phyloP scores from a whole-genome alignment of 2,329 filamentous ascomycete genomes.

The Microdochium trichocladiopsis region DNA sequence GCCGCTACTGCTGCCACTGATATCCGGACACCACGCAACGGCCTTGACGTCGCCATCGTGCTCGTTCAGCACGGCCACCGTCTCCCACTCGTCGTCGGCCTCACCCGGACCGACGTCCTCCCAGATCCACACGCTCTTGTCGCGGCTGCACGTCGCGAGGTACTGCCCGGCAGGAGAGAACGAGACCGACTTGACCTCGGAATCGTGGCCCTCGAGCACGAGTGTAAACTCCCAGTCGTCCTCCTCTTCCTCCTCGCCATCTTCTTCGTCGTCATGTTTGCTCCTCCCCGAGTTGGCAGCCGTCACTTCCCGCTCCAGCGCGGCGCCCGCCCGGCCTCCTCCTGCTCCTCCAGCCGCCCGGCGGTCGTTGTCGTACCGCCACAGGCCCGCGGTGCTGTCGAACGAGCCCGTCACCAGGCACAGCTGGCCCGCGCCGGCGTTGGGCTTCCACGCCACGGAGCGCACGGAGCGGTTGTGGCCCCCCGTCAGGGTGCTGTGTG shows the following conservation, averaged over 20 bases:
- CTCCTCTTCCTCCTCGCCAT: slow-evolving; percentile 31
- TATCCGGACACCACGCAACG: slow-evolving; percentile 82
- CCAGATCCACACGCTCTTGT: slow-evolving; percentile 98
- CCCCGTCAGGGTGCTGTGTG: slow-evolving; percentile 73
- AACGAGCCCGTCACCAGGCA: slow-evolving; percentile 91
- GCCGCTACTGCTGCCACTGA: slow-evolving; percentile 36
- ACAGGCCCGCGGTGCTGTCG: slow-evolving; percentile 83
- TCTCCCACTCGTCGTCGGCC: slow-evolving; percentile 93
- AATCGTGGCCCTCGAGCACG: slow-evolving; percentile 90
- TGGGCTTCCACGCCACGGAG: slow-evolving; percentile 80
- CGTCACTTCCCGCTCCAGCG: slow-evolving; percentile 36
- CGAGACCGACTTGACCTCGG: slow-evolving; percentile 76
- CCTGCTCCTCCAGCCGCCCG: too few relatives aligned
- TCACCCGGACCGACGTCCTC: slow-evolving; percentile 72
- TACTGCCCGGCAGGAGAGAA: slow-evolving; percentile 71
- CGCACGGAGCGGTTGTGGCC: slow-evolving; percentile 91
- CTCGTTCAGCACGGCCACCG: slow-evolving; percentile 87
- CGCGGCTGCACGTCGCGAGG: slow-evolving; percentile 82
- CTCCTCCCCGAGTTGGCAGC: slow-evolving; percentile 1
- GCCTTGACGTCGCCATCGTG: slow-evolving; percentile 94
- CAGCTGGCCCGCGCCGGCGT: slow-evolving; percentile 50
- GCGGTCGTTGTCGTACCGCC: slow-evolving; percentile 60
- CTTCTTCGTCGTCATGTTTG: slow-evolving; percentile 11
- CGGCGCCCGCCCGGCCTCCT: slow-evolving; percentile 7
- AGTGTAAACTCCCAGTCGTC: slow-evolving; percentile 92